Base-by-base conservation (phyloP, 75 land plant genomes). In the Azolla pinnata region DNA sequence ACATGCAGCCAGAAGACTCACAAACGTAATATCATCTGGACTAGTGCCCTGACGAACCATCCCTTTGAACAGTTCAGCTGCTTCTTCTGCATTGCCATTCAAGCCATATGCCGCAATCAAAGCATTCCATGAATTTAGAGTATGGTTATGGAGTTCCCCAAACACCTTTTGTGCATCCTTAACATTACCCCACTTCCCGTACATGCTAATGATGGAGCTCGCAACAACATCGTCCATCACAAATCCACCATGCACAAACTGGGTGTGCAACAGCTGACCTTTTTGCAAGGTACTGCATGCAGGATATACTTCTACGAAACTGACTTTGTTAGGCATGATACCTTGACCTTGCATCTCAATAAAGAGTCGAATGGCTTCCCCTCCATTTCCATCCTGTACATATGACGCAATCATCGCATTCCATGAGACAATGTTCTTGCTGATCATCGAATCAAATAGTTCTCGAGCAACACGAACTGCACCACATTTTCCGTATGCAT, bases 21-120 rank as follows among this genome's bases (percentile, higher is more conserved):
- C 69, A 30, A 81, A 83, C 4, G 84, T 78, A 9, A 76, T 71
- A 64, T 54, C 50, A 31, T 87, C 79, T 0, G 91, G 84, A 29
- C 21, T 34, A 24, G 75, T 49, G 29, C 67, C 67, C 16, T 44
- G 59, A 1, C 2, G 21, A 32, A 59, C 56, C 91, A 87, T 83
- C 23, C n/a, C 35, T n/a, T 60, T 0, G 44, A 83, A 87, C 9
- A 75, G 70, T 40, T 68, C 55, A 30, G 83, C 57, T 5, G 91
- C 81, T 59, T 83, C 70, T 12, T 57, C 25, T 0, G 75, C 61
- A 17, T 57, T 2, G 25, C 87, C 87, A 61, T 75, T 75, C 48
- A 73, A 79, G 27, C 84, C 87, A 73, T 79, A 81, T 4, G 81
- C 87, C 56, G 75, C 87, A 35, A 87, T 81, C 81, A 87, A 8